Evolutionary conservation across 1,284 basidiomycete genomes (phyloP).

Genomic region (Phellopilus nigrolimitatus): DNA sequence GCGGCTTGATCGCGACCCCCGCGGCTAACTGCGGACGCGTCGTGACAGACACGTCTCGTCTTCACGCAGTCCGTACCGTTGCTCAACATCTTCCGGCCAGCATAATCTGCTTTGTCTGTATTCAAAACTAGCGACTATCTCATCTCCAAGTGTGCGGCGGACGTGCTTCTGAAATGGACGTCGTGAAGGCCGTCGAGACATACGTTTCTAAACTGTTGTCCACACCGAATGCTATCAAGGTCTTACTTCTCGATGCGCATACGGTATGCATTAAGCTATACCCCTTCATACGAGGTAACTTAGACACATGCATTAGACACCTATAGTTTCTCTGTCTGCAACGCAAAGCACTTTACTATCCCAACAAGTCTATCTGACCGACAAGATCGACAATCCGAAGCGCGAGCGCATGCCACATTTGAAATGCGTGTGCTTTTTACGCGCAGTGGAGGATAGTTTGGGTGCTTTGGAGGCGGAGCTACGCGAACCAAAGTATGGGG

Average conservation of each 20-base stretch:
- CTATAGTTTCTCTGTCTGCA: conserved; percentile 91
- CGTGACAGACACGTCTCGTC: no score
- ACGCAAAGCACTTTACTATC: conserved; percentile 94
- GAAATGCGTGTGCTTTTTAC: conserved; percentile 93
- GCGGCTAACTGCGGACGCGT: not conserved
- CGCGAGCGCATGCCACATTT: conserved; percentile 92
- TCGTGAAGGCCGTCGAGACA: conserved; percentile 90
- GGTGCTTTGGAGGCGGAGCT: conserved; percentile 83
- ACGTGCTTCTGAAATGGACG: conserved; percentile 94
- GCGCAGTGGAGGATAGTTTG: conserved; percentile 77
- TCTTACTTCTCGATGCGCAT: conserved; percentile 92
- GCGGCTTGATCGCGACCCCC: no score
- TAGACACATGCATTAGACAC: conserved; percentile 59
- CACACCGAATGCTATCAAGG: conserved; percentile 89
- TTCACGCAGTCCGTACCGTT: no score
- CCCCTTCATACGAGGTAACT: conserved; percentile 5
- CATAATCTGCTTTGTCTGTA: no score
- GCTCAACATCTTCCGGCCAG: no score
- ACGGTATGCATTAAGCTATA: conserved; percentile 56
- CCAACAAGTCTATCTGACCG: conserved; percentile 97
- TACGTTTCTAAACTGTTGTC: conserved; percentile 92
- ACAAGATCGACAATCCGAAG: conserved; percentile 89
- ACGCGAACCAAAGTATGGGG: conserved; percentile 87
- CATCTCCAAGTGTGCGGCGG: no score
- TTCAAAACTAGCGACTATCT: no score